Conservation (phyloP, 2,329 filamentous ascomycete species). For the Epichloe uncinata region DNA sequence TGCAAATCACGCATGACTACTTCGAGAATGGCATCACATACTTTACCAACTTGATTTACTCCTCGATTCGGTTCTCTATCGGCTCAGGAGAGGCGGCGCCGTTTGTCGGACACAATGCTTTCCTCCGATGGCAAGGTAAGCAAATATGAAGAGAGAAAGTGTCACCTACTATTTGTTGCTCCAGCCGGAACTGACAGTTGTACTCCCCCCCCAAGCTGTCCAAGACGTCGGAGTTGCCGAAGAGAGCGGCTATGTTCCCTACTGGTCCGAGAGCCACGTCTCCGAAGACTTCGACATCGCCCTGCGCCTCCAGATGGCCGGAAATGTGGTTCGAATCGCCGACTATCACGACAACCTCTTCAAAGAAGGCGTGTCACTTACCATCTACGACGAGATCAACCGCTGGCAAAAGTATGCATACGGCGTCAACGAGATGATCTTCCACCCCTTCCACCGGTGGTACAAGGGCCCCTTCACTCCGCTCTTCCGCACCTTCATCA, state of each 20-base stretch:
- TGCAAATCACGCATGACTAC: conserved; percentile 59
- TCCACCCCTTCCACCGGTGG: conserved; percentile 54
- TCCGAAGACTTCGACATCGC: conserved; percentile 71
- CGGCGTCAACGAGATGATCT: conserved; percentile 57
- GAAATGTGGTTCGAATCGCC: conserved; percentile 55
- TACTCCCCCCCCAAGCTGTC: conserved; percentile 13
- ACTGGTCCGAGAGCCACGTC: conserved; percentile 64
- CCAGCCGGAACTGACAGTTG: not conserved
- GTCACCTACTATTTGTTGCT: not conserved
- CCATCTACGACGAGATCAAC: conserved; percentile 58
- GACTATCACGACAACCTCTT: conserved; percentile 58
- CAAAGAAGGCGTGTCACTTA: conserved; percentile 60
- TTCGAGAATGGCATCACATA: conserved; percentile 65
- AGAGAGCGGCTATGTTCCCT: conserved; percentile 43
- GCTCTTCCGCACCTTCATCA: conserved; percentile 48
- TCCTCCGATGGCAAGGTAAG: conserved; percentile 48
- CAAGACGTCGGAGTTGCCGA: conserved; percentile 19
- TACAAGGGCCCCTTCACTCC: conserved; percentile 50
- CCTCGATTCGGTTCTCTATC: conserved; percentile 56
- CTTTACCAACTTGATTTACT: conserved; percentile 69
- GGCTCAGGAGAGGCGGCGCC: conserved; percentile 59
- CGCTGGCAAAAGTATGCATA: conserved; percentile 66
- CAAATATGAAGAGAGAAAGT: not conserved
- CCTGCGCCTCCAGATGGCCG: conserved; percentile 54
- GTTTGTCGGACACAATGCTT: conserved; percentile 68